These are phyloP conservation scores for Pneumocystis jirovecii DNA, from an alignment of 1,139 yeast species.

Conservation along the genomic window DNA sequence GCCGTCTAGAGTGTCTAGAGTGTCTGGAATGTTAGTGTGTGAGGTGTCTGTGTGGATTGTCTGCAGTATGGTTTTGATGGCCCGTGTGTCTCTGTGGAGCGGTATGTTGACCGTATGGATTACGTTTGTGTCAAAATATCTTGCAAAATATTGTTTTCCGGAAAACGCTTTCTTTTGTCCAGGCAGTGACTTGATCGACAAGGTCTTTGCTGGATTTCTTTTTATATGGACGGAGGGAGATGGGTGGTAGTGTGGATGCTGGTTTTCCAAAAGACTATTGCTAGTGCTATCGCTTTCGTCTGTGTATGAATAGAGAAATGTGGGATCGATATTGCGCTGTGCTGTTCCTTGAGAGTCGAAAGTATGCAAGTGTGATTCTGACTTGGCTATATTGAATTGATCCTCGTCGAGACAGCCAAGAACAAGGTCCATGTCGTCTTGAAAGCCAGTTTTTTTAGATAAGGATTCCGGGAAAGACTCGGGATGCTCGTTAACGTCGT, in stretches of 20 bases:
- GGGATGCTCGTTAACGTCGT: not conserved
- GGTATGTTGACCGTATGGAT: not conserved
- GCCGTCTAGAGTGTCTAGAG: too few relatives aligned
- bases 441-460: constrained; percentile 2
- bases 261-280: not conserved
- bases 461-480: constrained; percentile 2
- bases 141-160: not conserved
- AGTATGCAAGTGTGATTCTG: not conserved
- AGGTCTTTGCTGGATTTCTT: not conserved
- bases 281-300: not conserved
- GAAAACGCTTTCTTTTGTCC: not conserved
- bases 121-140: too few relatives aligned
- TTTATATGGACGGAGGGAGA: not conserved
- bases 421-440: constrained; percentile 9
- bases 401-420: constrained; percentile 10
- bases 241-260: not conserved
- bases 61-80: too few relatives aligned
- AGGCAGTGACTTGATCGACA: not conserved
- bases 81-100: too few relatives aligned
- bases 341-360: not conserved
- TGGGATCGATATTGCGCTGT: constrained; percentile 9
- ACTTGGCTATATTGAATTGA: constrained; percentile 4
- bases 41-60: too few relatives aligned
- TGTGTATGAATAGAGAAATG: constrained; percentile 5
- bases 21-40: too few relatives aligned